Base-by-base conservation (phyloP, 208 protist genomes). In the Crithidia sp. region DNA sequence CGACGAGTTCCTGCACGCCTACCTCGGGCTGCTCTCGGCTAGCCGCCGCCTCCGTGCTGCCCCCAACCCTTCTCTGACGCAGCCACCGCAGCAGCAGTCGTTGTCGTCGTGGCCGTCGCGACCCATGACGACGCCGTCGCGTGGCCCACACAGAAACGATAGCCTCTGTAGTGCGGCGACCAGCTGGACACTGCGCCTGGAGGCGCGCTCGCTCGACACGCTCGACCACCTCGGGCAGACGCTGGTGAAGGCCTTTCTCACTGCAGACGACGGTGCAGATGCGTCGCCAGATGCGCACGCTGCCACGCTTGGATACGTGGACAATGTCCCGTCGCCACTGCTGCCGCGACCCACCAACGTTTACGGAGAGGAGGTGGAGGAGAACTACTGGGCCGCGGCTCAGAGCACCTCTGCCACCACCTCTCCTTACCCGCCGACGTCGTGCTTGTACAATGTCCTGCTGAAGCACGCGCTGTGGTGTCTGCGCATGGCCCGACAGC, bases 1-100 rank as follows among this genome's bases (percentile, higher is more conserved):
- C n/a, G 87, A 92, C 40, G 87, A 90, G 72, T 85, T 89, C 69
- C 71, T 89, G 39, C 81, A 90, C 76, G 77, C 74, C 37, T 89
- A 88, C 67, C 61, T 92, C 44, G 79, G 77, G 64, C 76, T 92
- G 5, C 72, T 90, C 10, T 60, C 81, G 8, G 76, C 76, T 9
- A 63, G 82, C 40, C 86, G 83, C 17, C 28, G 65, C 5, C 68
- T 72, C 49, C 79, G 73, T n/a, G 60, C 39, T 4, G 65, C 39
- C 19, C 52, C 41, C 17, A 4, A 12, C 45, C 7, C 45, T 9
- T 36, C 36, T 45, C 58, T 28, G 14, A 14, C 16, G 36, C 37
- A n/a, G 17, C 36, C 47, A 47, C n/a, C 19, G 57, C 40, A 63
- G n/a, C 10, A 55, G 44, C 56, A 41, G 52, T 10, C 8, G 28